These are phyloP conservation scores for Hypsizygus ulmarius DNA, from an alignment of 1,284 basidiomycete genomes.

Conservation along the genomic window DNA sequence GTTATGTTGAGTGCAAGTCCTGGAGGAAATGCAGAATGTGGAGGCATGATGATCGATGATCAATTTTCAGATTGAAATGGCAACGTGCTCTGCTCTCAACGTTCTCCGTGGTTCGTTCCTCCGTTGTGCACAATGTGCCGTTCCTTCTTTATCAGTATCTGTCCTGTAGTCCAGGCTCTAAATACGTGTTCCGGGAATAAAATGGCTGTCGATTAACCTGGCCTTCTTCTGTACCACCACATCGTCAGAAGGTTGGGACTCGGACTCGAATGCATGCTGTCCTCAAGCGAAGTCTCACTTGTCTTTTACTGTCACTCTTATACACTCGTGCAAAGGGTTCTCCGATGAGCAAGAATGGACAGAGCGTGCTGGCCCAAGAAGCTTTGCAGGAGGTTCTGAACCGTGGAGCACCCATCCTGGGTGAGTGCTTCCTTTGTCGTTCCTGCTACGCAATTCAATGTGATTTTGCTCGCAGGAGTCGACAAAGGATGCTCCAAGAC, in stretches of 20 bases:
- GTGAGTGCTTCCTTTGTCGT: conserved; percentile 20
- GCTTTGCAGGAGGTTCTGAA: conserved; percentile 31
- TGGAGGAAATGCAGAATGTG: too few relatives aligned
- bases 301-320: neutral
- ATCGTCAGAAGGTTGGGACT: too few relatives aligned
- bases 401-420: conserved; percentile 37
- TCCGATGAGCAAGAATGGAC: conserved; percentile 13
- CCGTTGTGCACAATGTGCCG: too few relatives aligned
- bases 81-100: too few relatives aligned
- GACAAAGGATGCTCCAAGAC: conserved; percentile 28
- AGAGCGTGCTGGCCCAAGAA: conserved; percentile 21
- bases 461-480: conserved; percentile 23
- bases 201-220: too few relatives aligned
- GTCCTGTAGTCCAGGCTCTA: too few relatives aligned
- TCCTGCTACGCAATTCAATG: neutral
- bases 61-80: too few relatives aligned
- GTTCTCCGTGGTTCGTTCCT: neutral
- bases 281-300: neutral
- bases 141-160: too few relatives aligned
- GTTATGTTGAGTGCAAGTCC: too few relatives aligned
- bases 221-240: too few relatives aligned
- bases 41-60: too few relatives aligned
- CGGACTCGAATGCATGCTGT: conserved; percentile 1
- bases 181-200: too few relatives aligned
- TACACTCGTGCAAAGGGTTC: neutral